Evolutionary conservation across 129 eudicot species (phyloP).

Genomic region (Centrapalus pauciflorus): DNA sequence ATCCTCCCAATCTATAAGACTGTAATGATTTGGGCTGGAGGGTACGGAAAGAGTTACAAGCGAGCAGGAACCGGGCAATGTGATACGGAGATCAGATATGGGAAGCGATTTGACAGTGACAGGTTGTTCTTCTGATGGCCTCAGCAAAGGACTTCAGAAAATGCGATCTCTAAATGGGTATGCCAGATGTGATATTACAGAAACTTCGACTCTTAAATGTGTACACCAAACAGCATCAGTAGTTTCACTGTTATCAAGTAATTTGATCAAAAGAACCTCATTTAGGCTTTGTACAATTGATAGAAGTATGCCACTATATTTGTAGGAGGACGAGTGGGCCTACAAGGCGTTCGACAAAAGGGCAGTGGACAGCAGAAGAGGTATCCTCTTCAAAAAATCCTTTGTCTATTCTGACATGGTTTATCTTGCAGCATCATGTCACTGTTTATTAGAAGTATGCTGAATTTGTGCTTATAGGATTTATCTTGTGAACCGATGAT

Average conservation of each 20-base stretch:
- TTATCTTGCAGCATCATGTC: not conserved
- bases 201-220: not conserved
- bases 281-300: not conserved
- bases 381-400: slow-evolving; percentile 23
- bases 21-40: slow-evolving; percentile 10
- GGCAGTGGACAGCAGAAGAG: slow-evolving; percentile 98
- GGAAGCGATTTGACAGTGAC: slow-evolving; percentile 47
- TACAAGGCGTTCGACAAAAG: slow-evolving; percentile 93
- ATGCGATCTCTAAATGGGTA: slow-evolving; percentile 77
- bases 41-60: not conserved
- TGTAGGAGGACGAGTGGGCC: slow-evolving; percentile 51
- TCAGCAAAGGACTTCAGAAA: slow-evolving; percentile 38
- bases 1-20: not conserved
- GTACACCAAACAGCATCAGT: not conserved
- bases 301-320: slow-evolving; percentile 8
- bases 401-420: not conserved
- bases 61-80: slow-evolving; percentile 5
- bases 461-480: not conserved
- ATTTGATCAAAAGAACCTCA: not conserved
- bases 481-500: too few species aligned
- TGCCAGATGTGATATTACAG: not conserved
- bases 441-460: not conserved
- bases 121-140: slow-evolving; percentile 37
- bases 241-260: not conserved
- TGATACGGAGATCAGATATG: slow-evolving; percentile 34